Percentiles rank a stretch among this genome's conserved stretches.
Evolutionary conservation across 1,284 basidiomycete species (phyloP).

Genomic region (Cerrena zonata): DNA sequence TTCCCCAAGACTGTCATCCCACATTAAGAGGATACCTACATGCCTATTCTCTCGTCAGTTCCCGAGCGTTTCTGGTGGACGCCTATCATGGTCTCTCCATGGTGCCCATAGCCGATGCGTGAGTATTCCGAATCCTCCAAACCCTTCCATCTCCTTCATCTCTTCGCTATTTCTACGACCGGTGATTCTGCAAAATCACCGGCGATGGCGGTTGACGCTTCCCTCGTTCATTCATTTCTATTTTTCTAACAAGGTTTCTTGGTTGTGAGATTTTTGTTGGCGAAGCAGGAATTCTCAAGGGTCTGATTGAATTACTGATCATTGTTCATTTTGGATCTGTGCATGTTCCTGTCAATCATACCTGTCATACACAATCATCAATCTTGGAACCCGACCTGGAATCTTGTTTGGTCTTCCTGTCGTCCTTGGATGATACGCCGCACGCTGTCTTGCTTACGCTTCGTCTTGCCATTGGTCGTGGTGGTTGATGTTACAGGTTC

Average conservation of each 20-base stretch:
- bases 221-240: neutral
- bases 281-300: no score
- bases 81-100: constrained; percentile 80
- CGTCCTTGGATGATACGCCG: no score
- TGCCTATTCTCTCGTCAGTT: constrained; percentile 78
- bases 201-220: no score
- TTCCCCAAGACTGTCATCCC: neutral
- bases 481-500: constrained; percentile 49
- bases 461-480: neutral
- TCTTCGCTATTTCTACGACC: neutral
- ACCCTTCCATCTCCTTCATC: neutral
- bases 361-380: no score
- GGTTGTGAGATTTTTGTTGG: no score
- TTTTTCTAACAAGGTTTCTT: no score
- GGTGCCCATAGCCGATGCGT: constrained; percentile 86
- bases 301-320: no score
- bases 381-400: no score
- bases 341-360: no score
- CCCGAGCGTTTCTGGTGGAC: constrained; percentile 84
- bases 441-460: neutral
- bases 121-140: constrained; percentile 28
- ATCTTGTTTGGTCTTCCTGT: no score
- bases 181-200: neutral
- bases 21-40: constrained; percentile 52
- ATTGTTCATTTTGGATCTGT: no score